These are phyloP conservation scores for Gymnopilus junonius DNA, from an alignment of 768 basidiomycete genomes.

Conservation along the genomic window DNA sequence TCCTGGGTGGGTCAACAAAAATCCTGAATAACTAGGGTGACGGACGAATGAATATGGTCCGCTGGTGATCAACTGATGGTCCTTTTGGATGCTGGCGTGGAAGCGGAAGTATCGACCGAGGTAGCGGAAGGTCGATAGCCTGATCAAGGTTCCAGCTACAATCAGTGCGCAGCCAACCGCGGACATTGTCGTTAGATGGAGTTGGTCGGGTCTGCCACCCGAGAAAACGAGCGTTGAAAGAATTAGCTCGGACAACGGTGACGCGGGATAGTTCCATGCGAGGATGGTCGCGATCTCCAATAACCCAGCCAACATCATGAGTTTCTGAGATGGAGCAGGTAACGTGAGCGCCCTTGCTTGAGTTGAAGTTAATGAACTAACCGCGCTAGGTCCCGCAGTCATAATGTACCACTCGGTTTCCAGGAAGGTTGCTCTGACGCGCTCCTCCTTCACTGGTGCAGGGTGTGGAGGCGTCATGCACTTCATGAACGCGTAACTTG, in stretches of 20 bases:
- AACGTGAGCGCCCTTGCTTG: too few species aligned
- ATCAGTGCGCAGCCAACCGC: constrained; percentile 7
- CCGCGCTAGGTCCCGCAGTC: neutral
- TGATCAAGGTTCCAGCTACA: neutral
- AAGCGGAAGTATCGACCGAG: constrained; percentile 21
- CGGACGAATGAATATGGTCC: constrained; percentile 48
- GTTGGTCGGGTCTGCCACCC: constrained; percentile 2
- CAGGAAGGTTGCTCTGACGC: neutral
- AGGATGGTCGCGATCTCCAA: constrained; percentile 6
- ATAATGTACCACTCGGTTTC: neutral
- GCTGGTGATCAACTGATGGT: constrained; percentile 44
- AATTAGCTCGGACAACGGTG: neutral
- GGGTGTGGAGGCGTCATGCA: constrained; percentile 10
- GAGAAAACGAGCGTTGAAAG: constrained; percentile 1
- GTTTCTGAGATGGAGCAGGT: too few species aligned
- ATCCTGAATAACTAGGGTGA: constrained; percentile 47
- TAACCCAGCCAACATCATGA: neutral
- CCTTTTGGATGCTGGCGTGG: constrained; percentile 36
- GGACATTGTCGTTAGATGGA: neutral
- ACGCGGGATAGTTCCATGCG: constrained; percentile 6
- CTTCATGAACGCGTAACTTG: neutral
- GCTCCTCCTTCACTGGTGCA: constrained; percentile 9
- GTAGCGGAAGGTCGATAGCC: neutral
- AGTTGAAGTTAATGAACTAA: neutral
- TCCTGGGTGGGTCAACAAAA: constrained; percentile 22